A percentile compares a stretch with the other conserved stretches of the same genome.
Evolutionary conservation across 1,284 basidiomycete genomes (phyloP).

Genomic region (Apiotrichum domesticum): DNA sequence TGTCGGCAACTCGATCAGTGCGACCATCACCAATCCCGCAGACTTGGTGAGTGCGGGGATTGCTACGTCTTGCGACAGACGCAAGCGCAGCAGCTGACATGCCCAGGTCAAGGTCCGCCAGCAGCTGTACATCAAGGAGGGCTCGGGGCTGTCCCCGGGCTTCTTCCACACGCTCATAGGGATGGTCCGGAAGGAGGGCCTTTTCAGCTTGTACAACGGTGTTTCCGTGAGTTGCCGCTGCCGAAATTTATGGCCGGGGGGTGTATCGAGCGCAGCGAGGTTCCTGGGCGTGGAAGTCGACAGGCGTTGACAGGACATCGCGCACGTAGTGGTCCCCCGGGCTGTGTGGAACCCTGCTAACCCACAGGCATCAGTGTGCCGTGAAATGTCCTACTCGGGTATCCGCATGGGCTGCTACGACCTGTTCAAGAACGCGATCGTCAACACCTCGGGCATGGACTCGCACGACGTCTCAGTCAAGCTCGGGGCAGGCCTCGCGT

Average conservation of each 20-base stretch:
- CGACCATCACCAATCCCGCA: conserved; percentile 14
- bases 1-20: conserved; percentile 10
- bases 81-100: not conserved
- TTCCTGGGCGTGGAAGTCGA: no score
- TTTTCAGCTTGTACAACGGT: conserved; percentile 13
- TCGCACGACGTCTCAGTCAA: conserved; percentile 14
- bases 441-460: conserved; percentile 6
- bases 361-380: conserved; percentile 6
- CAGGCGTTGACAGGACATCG: no score
- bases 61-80: not conserved
- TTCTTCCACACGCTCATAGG: conserved; percentile 8
- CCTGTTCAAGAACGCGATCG: conserved; percentile 12
- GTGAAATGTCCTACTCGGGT: conserved; percentile 18
- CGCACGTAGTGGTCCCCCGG: not conserved
- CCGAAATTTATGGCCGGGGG: not conserved
- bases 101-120: conserved; percentile 16
- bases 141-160: conserved; percentile 6
- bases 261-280: not conserved
- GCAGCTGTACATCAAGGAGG: conserved; percentile 18
- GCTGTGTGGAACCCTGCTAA: not conserved
- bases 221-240: conserved; percentile 2
- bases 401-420: conserved; percentile 21
- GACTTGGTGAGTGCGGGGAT: conserved; percentile 9
- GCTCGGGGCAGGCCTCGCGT: conserved; percentile 14
- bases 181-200: conserved; percentile 14